Evolutionary conservation across 164 flowering plant genomes (phyloP).

Genomic region (Berberis vulgaris): DNA sequence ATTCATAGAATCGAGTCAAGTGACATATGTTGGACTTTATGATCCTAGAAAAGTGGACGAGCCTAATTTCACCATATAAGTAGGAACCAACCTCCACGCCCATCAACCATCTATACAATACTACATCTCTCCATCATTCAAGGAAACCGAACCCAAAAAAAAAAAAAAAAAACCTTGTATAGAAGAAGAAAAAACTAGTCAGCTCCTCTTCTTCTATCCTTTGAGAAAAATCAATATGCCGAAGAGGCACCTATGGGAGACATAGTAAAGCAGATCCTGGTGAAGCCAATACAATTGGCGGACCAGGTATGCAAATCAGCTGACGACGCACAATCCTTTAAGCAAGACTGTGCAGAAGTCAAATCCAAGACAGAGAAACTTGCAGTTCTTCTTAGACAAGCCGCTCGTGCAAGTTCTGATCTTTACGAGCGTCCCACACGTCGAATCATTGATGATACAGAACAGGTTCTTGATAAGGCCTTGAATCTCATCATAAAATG

Average conservation of each 20-base stretch:
- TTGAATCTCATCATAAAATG: slow-evolving; percentile 55
- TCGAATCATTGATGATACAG: slow-evolving; percentile 76
- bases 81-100: too few species aligned
- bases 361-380: slow-evolving; percentile 67
- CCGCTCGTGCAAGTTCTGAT: slow-evolving; percentile 63
- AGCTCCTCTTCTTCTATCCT: too few species aligned
- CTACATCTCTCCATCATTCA: too few species aligned
- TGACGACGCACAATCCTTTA: slow-evolving; percentile 44
- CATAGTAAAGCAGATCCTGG: slow-evolving; percentile 59
- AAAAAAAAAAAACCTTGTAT: too few species aligned
- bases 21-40: too few species aligned
- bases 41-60: too few species aligned
- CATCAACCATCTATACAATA: too few species aligned
- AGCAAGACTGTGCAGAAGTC: slow-evolving; percentile 57
- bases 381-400: slow-evolving; percentile 64
- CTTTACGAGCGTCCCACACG: slow-evolving; percentile 85
- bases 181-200: too few species aligned
- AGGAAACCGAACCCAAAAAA: too few species aligned
- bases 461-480: slow-evolving; percentile 77
- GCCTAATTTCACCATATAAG: too few species aligned
- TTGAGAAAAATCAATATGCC: too few species aligned
- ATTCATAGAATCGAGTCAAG: too few species aligned
- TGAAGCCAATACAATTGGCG: slow-evolving; percentile 65
- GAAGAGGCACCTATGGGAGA: slow-evolving; percentile 40
- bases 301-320: slow-evolving; percentile 59